These are phyloP conservation scores for Triticum dicoccoides DNA, from an alignment of 176 grass and related monocot genomes.

Conservation along the genomic window DNA sequence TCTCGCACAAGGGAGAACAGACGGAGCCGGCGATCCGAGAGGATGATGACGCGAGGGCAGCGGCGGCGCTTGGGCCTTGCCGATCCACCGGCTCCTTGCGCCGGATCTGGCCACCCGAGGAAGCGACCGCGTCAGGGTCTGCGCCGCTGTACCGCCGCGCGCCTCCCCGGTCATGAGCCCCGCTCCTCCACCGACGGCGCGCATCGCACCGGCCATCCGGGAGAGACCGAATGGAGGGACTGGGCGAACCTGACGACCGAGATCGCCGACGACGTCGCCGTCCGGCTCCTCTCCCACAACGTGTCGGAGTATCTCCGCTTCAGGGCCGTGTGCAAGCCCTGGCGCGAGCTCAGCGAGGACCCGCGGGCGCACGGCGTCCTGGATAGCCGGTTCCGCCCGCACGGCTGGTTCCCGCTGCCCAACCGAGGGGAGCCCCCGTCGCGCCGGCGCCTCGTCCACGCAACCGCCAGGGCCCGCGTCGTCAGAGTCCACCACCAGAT, in stretches of 20 bases:
- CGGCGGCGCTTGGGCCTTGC: not conserved
- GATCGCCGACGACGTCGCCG: not conserved
- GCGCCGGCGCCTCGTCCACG: not conserved
- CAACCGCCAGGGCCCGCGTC: not conserved
- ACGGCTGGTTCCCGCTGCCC: not conserved
- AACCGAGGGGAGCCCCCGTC: not conserved
- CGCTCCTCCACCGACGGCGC: not conserved
- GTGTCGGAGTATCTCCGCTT: not conserved
- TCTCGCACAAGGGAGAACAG: too few species aligned
- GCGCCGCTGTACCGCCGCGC: too few species aligned
- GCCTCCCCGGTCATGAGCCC: too few species aligned
- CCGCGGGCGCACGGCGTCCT: not conserved
- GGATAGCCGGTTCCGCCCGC: not conserved
- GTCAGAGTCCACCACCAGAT: not conserved
- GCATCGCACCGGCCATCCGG: not conserved
- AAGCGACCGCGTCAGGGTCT: not conserved
- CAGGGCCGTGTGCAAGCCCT: not conserved
- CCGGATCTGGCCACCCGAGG: not conserved
- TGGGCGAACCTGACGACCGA: not conserved
- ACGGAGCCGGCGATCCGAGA: not conserved
- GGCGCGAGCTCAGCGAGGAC: not conserved
- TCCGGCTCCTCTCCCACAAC: not conserved
- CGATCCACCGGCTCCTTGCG: not conserved
- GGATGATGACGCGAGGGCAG: not conserved
- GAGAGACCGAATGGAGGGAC: not conserved